Evolutionary conservation across 148 eudicot genomes (phyloP).

Genomic region (Diospyros kaki): DNA sequence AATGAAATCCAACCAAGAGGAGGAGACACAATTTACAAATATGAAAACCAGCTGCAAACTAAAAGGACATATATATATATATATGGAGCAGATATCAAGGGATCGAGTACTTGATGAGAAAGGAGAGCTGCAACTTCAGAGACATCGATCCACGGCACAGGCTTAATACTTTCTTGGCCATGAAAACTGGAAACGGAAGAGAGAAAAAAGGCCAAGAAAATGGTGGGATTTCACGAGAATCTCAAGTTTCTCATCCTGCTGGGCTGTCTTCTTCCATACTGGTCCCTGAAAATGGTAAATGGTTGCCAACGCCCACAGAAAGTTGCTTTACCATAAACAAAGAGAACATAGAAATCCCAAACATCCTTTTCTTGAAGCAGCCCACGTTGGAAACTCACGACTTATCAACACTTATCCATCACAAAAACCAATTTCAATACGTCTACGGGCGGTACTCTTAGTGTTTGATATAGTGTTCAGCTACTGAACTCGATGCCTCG

Average conservation of each 20-base stretch:
- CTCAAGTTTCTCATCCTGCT: slow-evolving; percentile 4
- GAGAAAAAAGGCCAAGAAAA: slow-evolving; percentile 27
- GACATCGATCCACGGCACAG: slow-evolving; percentile 3
- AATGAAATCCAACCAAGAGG: slow-evolving; percentile 1
- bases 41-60: no score
- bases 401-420: no score
- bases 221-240: slow-evolving; percentile 25
- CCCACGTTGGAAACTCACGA: no score
- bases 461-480: no score
- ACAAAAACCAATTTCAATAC: no score
- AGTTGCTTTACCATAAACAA: neutral
- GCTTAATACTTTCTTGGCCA: slow-evolving; percentile 12
- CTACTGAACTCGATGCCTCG: no score
- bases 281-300: slow-evolving; percentile 12
- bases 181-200: slow-evolving; percentile 11
- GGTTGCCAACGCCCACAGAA: slow-evolving; percentile 18
- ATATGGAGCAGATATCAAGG: slow-evolving; percentile 1
- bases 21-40: neutral
- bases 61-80: no score
- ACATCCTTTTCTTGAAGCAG: no score
- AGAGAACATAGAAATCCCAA: neutral
- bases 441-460: no score
- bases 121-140: slow-evolving; percentile 21
- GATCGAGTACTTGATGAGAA: slow-evolving; percentile 49
- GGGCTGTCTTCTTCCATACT: neutral